Base-by-base conservation (phyloP, 2,329 filamentous ascomycete species). In the Thielaviopsis populi region DNA sequence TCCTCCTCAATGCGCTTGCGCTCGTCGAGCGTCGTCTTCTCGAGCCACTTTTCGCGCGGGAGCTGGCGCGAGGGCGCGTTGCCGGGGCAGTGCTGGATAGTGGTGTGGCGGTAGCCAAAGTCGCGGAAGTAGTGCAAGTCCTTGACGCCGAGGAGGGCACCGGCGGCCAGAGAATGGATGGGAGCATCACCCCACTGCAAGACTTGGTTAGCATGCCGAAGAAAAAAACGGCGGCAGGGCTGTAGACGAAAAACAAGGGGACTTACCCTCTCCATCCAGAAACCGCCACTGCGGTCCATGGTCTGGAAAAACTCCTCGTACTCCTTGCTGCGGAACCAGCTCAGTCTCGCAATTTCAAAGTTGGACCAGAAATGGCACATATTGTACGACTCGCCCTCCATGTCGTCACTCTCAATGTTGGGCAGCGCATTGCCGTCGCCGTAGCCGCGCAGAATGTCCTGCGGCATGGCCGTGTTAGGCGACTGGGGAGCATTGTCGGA, bases 341-440 rank as follows among this genome's bases (percentile, higher is more conserved):
- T 87, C 67, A 99, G 82, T 66, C 86, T 85, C 15, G 94, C 94
- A 76, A 99, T 99, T 75, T 99, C 94, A 69, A 99, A 99, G 74
- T 99, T 99, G 74, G 91, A 96, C 94, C 94, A 99, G 79, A 96
- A 99, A 78, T 99, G 94, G 74, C 94, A 99, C 94, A 99, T 99
- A 77, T 99, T 99, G 80, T 99, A 99, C 70, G 86, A 89, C 74
- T 99, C 94, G 68, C 91, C 90, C 73, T 97, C 92, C 94, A 99
- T 99, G 50, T 86, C 83, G 71, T 97, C 91, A 0, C 87, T 85
- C 71, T 97, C 90, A 64, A 96, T 88, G 50, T 94, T 85, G 37
- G 87, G 85, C n/a, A 90, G 76, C 41, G 81, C 81, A 67, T 85
- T 84, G 63, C 81, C 80, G 43, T 83, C 84, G 27, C 89, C 85